phyloP scores from a whole-genome alignment of 768 basidiomycete genomes.

The Phylloporus scabripes region DNA sequence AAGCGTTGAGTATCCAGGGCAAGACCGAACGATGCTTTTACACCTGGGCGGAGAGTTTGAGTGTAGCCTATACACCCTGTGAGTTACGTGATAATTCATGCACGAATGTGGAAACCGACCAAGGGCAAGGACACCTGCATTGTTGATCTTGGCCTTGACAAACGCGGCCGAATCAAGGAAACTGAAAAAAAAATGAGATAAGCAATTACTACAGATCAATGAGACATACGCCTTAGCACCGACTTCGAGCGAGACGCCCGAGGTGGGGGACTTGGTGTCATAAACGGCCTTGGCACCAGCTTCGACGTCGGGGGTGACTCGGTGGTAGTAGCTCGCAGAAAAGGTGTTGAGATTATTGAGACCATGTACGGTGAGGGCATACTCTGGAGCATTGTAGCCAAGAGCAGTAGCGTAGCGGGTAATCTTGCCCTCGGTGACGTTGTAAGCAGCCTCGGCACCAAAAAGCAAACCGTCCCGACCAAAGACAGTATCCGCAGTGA shows the following conservation, averaged over 20 bases:
- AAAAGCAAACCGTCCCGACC: constrained; percentile 97
- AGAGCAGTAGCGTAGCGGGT: constrained; percentile 88
- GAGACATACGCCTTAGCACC: constrained; percentile 84
- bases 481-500: constrained; percentile 92
- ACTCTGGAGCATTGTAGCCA: constrained; percentile 95
- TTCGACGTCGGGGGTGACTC: constrained; percentile 85
- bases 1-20: constrained; percentile 92
- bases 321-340: constrained; percentile 97
- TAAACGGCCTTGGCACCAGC: constrained; percentile 96
- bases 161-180: constrained; percentile 86
- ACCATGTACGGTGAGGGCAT: constrained; percentile 90
- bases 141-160: constrained; percentile 99
- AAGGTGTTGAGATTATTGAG: constrained; percentile 93
- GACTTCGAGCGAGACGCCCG: constrained; percentile 87
- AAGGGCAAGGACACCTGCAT: constrained; percentile 83
- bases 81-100: constrained; percentile 2
- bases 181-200: constrained; percentile 29
- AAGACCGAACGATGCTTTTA: constrained; percentile 89
- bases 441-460: constrained; percentile 95
- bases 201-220: neutral
- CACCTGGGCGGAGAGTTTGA: constrained; percentile 88
- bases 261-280: constrained; percentile 85
- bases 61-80: constrained; percentile 61
- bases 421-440: constrained; percentile 89
- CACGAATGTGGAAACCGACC: constrained; percentile 37